A percentile compares a stretch with the other conserved stretches of the same genome.
phyloP scores from a whole-genome alignment of 2,329 filamentous ascomycete species.

The Pyrenochaeta sp. region DNA sequence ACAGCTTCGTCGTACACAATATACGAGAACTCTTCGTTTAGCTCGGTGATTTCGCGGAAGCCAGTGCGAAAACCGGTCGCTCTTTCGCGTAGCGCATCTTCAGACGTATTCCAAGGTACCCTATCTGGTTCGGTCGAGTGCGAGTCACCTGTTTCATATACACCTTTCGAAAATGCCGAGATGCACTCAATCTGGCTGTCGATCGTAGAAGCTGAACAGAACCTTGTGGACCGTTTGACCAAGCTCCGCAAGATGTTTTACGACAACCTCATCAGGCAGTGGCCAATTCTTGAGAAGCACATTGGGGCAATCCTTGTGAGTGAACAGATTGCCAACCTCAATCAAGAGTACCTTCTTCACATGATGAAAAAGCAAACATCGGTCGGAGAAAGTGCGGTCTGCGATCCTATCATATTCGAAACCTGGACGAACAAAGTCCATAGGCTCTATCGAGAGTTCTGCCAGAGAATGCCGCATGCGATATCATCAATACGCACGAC shows the following conservation, averaged over 20 bases:
- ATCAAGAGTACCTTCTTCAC: constrained; percentile 29
- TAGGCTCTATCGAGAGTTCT: constrained; percentile 33
- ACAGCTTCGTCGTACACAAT: constrained; percentile 25
- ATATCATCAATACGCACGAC: constrained; percentile 31
- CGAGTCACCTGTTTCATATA: neutral
- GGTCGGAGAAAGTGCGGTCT: constrained; percentile 15
- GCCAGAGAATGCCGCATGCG: constrained; percentile 32
- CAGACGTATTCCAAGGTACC: constrained; percentile 9
- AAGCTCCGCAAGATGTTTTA: constrained; percentile 37
- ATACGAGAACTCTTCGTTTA: constrained; percentile 8
- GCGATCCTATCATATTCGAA: constrained; percentile 31
- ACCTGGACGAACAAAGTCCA: constrained; percentile 27
- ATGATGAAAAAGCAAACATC: constrained; percentile 25
- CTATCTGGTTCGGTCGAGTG: neutral
- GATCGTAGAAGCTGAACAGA: constrained; percentile 29
- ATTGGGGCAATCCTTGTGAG: constrained; percentile 27
- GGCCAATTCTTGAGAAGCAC: constrained; percentile 36
- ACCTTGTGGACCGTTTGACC: constrained; percentile 32
- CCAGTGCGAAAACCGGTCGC: constrained; percentile 19
- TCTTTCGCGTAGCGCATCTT: constrained; percentile 17
- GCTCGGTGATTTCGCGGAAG: constrained; percentile 3
- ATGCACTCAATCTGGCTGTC: constrained; percentile 32
- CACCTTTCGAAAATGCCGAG: constrained; percentile 18
- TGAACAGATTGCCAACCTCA: constrained; percentile 23
- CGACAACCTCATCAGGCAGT: constrained; percentile 31